These are phyloP conservation scores for Xerocomus brunneocitrinus DNA, from an alignment of 768 basidiomycete genomes.

Conservation along the genomic window DNA sequence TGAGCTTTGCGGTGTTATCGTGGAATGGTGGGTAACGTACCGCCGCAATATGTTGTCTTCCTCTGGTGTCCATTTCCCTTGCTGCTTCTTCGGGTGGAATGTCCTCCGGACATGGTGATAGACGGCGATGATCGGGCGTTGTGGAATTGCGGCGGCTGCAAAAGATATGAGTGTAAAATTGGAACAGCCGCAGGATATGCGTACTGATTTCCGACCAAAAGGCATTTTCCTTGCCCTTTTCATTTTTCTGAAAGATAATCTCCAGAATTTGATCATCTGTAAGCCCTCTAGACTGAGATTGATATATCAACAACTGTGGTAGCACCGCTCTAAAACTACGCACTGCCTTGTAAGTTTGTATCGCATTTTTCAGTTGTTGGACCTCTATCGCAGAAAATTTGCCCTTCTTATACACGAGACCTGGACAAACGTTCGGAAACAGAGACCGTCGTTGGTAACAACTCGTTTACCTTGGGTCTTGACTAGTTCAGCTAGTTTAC, in stretches of 20 bases:
- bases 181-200: slow-evolving; percentile 19
- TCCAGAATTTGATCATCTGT: slow-evolving; percentile 51
- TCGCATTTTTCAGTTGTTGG: slow-evolving; percentile 57
- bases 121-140: slow-evolving; percentile 77
- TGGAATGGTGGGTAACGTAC: slow-evolving; percentile 37
- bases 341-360: slow-evolving; percentile 59
- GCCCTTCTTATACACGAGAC: slow-evolving; percentile 83
- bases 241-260: slow-evolving; percentile 65
- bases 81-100: slow-evolving; percentile 63
- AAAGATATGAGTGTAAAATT: slow-evolving; percentile 6
- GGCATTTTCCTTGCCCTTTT: slow-evolving; percentile 53
- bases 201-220: slow-evolving; percentile 83
- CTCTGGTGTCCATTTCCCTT: slow-evolving; percentile 63
- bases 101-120: slow-evolving; percentile 75
- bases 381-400: slow-evolving; percentile 82
- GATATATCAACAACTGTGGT: slow-evolving; percentile 1
- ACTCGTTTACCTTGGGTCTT: slow-evolving; percentile 53
- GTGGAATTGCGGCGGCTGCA: slow-evolving; percentile 63
- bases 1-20: slow-evolving; percentile 3
- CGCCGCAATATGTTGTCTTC: slow-evolving; percentile 63
- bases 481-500: slow-evolving; percentile 64
- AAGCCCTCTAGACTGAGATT: slow-evolving; percentile 46
- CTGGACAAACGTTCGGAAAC: slow-evolving; percentile 33
- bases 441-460: background rate
- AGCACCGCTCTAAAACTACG: slow-evolving; percentile 20